Evolutionary conservation across 2,329 filamentous ascomycete genomes (phyloP), one percentile per base, ranked within the genome.

Genomic region (Macrophomina pseudophaseolina): DNA sequence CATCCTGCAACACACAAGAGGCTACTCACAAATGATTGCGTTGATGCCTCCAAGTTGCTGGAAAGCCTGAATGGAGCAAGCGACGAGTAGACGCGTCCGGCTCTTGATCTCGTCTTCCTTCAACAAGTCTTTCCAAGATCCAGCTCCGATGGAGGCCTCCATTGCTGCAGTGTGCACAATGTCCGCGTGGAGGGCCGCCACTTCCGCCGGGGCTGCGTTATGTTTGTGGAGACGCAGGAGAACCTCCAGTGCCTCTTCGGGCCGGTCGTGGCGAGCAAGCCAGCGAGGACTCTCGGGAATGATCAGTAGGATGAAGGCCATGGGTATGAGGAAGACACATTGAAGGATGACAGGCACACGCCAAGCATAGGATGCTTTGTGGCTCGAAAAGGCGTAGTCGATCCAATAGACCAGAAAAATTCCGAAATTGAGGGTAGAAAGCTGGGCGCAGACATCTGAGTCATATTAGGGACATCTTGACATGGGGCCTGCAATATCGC

Each of bases 41-140:
- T 84, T 85, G 68, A 83, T 84, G 2, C 84, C 84, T 5, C 79
- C 79, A 1, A 85, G 74, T 38, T 85, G 83, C 66, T 85, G 83
- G 59, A 76, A 73, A 0, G 74, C 52, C 60, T 67, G 66, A 0
- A 78, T 71, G 0, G 68, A 69, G n/a, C 75, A 78, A 2, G 75
- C 73, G 44, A 80, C 70, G 7, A 79, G 49, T 0, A 80, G 69
- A 5, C 78, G 52, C 18, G 66, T 58, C 4, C 67, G 66, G 8
- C 74, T 76, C 65, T 76, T 74, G 66, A 79, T 76, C n/a, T 70
- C 66, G 23, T 79, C 77, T 1, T 73, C 71, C 23, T 71, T 72
- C 4, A 80, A 68, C 0, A 80, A 68, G 14, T 76, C 73, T 8
- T 67, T 73, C 74, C 74, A 76, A 5, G 66, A 69, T 0, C 74